phyloP scores from a whole-genome alignment of 495 filamentous ascomycete genomes.

The Penicillium cosmopolitanum region DNA sequence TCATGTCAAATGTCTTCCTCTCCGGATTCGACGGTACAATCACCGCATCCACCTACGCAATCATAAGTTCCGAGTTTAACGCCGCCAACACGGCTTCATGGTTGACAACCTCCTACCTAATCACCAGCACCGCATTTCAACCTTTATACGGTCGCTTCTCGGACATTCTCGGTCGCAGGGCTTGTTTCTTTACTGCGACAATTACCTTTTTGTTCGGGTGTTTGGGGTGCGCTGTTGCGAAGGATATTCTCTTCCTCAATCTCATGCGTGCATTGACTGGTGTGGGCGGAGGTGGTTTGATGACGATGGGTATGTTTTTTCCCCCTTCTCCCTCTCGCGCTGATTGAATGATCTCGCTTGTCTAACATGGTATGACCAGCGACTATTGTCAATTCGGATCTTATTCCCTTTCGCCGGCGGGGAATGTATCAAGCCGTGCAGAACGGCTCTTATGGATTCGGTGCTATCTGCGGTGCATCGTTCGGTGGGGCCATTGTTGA shows the following conservation, averaged over 20 bases:
- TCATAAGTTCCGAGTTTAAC: constrained; percentile 71
- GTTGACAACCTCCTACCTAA: constrained; percentile 67
- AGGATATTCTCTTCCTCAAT: constrained; percentile 67
- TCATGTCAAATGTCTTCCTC: constrained; percentile 69
- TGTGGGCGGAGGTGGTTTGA: constrained; percentile 62
- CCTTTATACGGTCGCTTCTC: constrained; percentile 52
- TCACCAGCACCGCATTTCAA: constrained; percentile 67
- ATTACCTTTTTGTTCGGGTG: constrained; percentile 50
- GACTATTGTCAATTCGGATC: constrained; percentile 67
- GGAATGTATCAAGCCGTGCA: constrained; percentile 69
- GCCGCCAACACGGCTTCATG: constrained; percentile 64
- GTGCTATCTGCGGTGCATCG: constrained; percentile 67
- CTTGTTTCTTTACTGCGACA: constrained; percentile 48
- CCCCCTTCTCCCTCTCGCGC: not conserved
- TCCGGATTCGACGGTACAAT: constrained; percentile 69
- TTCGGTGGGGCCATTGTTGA: constrained; percentile 68
- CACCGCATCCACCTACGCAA: constrained; percentile 65
- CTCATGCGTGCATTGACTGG: constrained; percentile 77
- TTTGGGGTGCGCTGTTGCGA: constrained; percentile 51
- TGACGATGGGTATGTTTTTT: constrained; percentile 59
- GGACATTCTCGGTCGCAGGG: constrained; percentile 48
- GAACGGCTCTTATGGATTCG: constrained; percentile 65
- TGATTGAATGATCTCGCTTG: not conserved
- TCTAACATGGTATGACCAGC: constrained; percentile 34
- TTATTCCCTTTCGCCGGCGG: constrained; percentile 64